Evolutionary conservation across 305 asterid species (phyloP), one percentile per base, ranked within the genome.

Genomic region (Ilex paraguariensis): DNA sequence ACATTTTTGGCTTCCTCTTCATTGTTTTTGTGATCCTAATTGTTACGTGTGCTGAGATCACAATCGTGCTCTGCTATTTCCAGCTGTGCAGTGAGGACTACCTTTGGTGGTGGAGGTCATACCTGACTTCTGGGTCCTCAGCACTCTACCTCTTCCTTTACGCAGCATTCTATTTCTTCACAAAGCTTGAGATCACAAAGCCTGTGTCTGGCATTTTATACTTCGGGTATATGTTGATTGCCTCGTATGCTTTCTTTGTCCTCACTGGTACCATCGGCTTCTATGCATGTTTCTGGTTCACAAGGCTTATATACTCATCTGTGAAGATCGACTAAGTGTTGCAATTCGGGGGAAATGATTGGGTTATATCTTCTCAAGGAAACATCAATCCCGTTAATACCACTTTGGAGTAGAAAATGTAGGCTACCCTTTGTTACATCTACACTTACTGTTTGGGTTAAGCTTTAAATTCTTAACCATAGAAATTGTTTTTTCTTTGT

Each of bases 31-130:
- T 61, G 30, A 61, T 61, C 65, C 65, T 61, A 31, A 61, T 61
- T 31, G 44, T 61, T 39, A 61, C 65, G 12, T 61, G 65, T 61
- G 65, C 65, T 32, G 65, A 61, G 65, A 60, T 60, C 17, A 44
- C 64, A 28, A 30, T 60, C 48, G 64, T 60, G 54, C 55, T 60
- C n/a, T 45, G 65, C 65, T 61, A 61, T 61, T 61, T 61, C 46
- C 65, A 46, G 57, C 56, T 61, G 57, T 61, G 65, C 31, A 61
- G 65, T 61, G 65, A 61, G 57, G 65, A 61, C 65, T 61, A 61
- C 36, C 65, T 61, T 40, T 61, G 65, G 65, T 61, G 65, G 65
- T 61, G 65, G 65, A 61, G 57, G 45, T 61, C 65, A 30, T 61
- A 61, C 56, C 48, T 61, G 31, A 61, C 65, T 46, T 61, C 57